Conservation (phyloP, 2,329 filamentous ascomycete genomes). For the Cladophialophora bantiana region DNA sequence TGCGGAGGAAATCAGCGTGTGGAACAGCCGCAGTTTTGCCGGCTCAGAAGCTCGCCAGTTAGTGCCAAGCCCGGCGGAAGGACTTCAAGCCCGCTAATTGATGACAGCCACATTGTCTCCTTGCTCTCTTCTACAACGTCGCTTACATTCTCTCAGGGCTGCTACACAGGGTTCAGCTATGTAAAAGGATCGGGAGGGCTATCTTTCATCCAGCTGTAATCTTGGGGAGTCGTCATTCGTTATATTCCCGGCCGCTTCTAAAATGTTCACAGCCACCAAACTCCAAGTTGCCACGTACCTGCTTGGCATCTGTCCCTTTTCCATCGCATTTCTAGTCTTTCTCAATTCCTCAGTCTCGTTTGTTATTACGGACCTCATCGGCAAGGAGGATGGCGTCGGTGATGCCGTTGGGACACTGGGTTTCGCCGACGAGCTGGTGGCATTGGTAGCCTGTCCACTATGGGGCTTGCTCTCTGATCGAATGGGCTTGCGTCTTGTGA, state of each 20-base stretch:
- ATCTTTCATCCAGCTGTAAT: not conserved
- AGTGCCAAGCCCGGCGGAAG: conserved; percentile 7
- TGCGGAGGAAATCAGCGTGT: conserved; percentile 1
- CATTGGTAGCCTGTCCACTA: conserved; percentile 56
- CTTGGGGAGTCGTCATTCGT: not conserved
- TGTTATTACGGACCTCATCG: conserved; percentile 69
- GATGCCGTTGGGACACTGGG: conserved; percentile 65
- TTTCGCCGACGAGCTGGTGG: conserved; percentile 59
- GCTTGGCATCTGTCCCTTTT: conserved; percentile 68
- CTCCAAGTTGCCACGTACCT: conserved; percentile 67
- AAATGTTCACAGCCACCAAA: conserved; percentile 63
- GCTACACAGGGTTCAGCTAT: not conserved
- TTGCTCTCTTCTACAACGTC: not conserved
- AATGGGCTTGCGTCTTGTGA: conserved; percentile 56
- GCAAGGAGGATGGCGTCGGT: conserved; percentile 61
- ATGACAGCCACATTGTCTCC: conserved; percentile 8
- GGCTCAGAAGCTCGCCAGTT: not conserved
- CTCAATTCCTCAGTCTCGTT: conserved; percentile 70
- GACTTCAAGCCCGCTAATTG: not conserved
- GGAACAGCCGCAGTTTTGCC: not conserved
- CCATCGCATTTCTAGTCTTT: conserved; percentile 71
- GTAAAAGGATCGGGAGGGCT: not conserved
- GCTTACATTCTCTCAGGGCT: not conserved
- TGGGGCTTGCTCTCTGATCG: conserved; percentile 60
- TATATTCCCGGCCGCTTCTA: not conserved